Evolutionary conservation across 345 rosid genomes (phyloP).

Genomic region (Carallia pectinifolia): DNA sequence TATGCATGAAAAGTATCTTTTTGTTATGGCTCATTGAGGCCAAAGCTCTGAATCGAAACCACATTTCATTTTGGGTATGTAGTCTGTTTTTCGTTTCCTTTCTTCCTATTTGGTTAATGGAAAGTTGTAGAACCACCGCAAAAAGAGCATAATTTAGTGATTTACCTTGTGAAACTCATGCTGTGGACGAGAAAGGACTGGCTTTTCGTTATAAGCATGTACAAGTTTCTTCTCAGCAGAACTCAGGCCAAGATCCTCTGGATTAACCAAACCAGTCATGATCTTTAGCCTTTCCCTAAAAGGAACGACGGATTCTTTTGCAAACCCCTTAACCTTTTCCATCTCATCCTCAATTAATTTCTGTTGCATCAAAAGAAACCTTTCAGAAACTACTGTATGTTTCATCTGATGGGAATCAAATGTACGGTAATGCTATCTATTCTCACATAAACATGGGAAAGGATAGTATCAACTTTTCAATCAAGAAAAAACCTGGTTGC

Average conservation of each 20-base stretch:
- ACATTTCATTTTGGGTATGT: no score
- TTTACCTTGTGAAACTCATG: conserved; percentile 68
- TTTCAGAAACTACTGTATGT: background rate
- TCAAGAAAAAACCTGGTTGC: no score
- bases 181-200: conserved; percentile 96
- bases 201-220: conserved; percentile 83
- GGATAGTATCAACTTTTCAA: no score
- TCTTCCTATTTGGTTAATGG: no score
- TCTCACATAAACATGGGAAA: background rate
- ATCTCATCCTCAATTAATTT: conserved; percentile 79
- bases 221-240: conserved; percentile 83
- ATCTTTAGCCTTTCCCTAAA: conserved; percentile 92
- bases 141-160: background rate
- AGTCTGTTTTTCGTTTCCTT: no score
- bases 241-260: conserved; percentile 72
- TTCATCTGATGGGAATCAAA: background rate
- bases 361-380: conserved; percentile 30
- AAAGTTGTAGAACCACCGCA: background rate
- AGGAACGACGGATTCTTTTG: conserved; percentile 67
- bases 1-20: no score
- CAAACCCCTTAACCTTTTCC: conserved; percentile 83
- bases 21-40: no score
- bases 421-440: background rate
- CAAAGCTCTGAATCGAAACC: no score
- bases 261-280: conserved; percentile 76